A percentile compares a stretch with the other conserved stretches of the same genome.
Evolutionary conservation across 345 rosid species (phyloP).

Genomic region (Gossypium sturtianum): DNA sequence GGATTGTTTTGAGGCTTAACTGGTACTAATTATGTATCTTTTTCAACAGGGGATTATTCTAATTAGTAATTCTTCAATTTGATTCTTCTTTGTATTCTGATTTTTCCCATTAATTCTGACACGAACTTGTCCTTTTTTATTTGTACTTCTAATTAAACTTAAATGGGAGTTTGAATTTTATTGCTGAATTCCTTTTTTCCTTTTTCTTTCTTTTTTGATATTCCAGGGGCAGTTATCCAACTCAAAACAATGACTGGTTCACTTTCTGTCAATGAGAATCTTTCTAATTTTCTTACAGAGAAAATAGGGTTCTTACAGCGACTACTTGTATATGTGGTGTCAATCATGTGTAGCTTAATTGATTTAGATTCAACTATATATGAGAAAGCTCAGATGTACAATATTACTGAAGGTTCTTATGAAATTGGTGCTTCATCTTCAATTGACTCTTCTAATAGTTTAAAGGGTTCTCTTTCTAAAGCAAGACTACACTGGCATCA

Average conservation of each 20-base stretch:
- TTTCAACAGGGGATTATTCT: neutral
- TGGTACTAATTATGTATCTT: neutral
- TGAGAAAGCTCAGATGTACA: conserved; percentile 32
- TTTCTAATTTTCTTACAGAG: conserved; percentile 33
- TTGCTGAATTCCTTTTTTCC: neutral
- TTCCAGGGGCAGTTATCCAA: conserved; percentile 63
- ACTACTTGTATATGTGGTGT: conserved; percentile 50
- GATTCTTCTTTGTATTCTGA: neutral
- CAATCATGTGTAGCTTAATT: conserved; percentile 45
- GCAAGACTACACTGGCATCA: conserved; percentile 49
- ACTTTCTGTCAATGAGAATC: conserved; percentile 45
- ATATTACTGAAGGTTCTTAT: conserved; percentile 22
- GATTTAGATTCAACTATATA: conserved; percentile 31
- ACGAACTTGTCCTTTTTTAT: neutral
- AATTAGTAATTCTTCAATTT: neutral
- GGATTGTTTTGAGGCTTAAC: neutral
- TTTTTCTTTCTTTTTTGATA: neutral
- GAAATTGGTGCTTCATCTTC: conserved; percentile 17
- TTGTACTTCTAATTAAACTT: neutral
- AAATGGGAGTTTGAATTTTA: neutral
- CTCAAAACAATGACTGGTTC: conserved; percentile 50
- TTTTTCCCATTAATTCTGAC: neutral
- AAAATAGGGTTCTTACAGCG: conserved; percentile 41
- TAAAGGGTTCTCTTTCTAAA: conserved; percentile 27
- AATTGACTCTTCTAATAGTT: conserved; percentile 25